Evolutionary conservation across 2,329 filamentous ascomycete species (phyloP).

Genomic region (Lasiodiplodia sp.): DNA sequence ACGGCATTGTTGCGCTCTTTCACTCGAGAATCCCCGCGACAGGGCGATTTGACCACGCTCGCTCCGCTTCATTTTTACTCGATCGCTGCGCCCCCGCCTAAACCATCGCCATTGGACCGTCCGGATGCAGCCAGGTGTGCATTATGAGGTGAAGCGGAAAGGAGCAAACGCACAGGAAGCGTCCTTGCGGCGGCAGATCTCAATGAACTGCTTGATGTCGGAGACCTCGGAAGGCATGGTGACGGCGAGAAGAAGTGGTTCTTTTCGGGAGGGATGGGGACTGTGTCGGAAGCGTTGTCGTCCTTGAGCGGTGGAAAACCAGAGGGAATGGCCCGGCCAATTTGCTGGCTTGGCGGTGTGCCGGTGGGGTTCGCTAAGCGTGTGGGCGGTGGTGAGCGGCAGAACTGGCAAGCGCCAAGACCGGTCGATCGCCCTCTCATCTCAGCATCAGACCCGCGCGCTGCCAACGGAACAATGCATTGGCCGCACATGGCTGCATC

Average conservation of each 20-base stretch:
- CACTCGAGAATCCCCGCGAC: not conserved
- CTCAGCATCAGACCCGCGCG: not conserved
- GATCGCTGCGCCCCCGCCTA: conserved; percentile 14
- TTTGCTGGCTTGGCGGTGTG: conserved; percentile 24
- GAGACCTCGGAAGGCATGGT: conserved; percentile 98
- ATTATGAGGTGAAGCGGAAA: conserved; percentile 12
- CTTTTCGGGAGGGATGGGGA: conserved; percentile 13
- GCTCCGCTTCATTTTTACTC: not conserved
- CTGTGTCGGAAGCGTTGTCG: conserved; percentile 28
- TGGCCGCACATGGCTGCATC: not conserved
- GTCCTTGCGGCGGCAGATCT: conserved; percentile 99
- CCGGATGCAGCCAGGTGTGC: not conserved
- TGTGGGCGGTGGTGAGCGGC: not conserved
- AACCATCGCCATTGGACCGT: conserved; percentile 10
- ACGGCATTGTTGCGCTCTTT: not conserved
- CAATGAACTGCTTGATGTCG: conserved; percentile 99
- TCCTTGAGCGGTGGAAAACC: conserved; percentile 1
- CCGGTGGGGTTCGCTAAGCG: conserved; percentile 19
- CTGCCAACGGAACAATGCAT: not conserved
- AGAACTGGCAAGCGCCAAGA: not conserved
- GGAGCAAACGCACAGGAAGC: conserved; percentile 83
- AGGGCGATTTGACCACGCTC: not conserved
- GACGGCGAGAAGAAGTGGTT: conserved; percentile 55
- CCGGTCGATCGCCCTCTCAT: not conserved
- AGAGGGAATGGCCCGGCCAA: conserved; percentile 8